Evolutionary conservation across 306 rosid genomes (phyloP).

Genomic region (Nissolia schottii): DNA sequence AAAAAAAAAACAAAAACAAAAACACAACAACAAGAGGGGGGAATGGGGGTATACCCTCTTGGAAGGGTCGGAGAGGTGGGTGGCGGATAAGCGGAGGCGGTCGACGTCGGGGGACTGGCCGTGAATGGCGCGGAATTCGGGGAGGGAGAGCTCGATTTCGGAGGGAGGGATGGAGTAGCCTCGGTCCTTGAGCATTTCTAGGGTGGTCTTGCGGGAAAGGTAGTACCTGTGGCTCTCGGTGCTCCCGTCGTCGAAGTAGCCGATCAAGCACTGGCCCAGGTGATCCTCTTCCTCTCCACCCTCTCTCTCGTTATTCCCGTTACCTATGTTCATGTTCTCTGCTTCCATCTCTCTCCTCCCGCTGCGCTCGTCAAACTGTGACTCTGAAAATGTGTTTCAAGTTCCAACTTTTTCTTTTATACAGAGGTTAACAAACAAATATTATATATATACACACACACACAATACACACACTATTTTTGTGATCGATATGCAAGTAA

Average conservation of each 20-base stretch:
- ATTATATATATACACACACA: no score
- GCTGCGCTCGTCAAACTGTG: not conserved
- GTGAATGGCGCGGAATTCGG: constrained; percentile 53
- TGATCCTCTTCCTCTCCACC: constrained; percentile 3
- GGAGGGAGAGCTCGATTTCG: constrained; percentile 56
- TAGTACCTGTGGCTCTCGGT: constrained; percentile 70
- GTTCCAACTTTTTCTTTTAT: not conserved
- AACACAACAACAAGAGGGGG: not conserved
- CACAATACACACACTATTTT: no score
- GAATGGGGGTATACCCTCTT: constrained; percentile 31
- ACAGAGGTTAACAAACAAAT: no score
- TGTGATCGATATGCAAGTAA: no score
- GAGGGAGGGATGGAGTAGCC: constrained; percentile 56
- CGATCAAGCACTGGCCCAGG: constrained; percentile 41
- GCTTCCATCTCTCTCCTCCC: not conserved
- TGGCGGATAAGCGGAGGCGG: constrained; percentile 66
- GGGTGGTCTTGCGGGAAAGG: constrained; percentile 59
- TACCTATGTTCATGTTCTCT: not conserved
- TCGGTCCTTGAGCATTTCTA: constrained; percentile 89
- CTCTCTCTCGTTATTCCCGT: not conserved
- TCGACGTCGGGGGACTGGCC: constrained; percentile 55
- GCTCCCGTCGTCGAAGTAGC: constrained; percentile 51
- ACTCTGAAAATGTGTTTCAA: not conserved
- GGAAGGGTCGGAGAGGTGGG: constrained; percentile 57
- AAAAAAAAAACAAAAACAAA: not conserved